phyloP scores from a whole-genome alignment of 2,329 filamentous ascomycete species.

The Fusarium subglutinans region DNA sequence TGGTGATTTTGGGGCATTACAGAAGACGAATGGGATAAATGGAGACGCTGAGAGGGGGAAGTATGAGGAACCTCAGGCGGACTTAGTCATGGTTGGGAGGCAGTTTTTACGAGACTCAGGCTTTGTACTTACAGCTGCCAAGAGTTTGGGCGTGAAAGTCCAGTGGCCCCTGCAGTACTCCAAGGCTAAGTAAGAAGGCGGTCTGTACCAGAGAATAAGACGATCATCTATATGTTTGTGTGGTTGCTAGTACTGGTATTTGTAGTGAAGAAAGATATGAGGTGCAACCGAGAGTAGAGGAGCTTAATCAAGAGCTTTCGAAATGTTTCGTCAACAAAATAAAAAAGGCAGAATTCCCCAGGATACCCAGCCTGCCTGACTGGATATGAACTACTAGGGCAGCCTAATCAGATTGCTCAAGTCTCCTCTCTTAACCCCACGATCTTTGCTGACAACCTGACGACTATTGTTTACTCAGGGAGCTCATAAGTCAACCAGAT shows the following conservation, averaged over 20 bases:
- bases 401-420: neutral
- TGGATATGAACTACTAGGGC: neutral
- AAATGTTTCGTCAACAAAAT: too few species aligned
- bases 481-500: neutral
- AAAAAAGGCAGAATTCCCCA: neutral
- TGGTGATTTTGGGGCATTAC: fast-evolving
- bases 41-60: slow-evolving; percentile 52
- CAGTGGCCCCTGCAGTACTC: slow-evolving; percentile 75
- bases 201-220: neutral
- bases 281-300: too few species aligned
- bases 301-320: neutral
- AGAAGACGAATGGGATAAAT: fast-evolving
- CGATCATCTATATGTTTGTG: neutral
- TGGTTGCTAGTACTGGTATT: too few species aligned
- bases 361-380: neutral
- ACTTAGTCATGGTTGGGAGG: slow-evolving; percentile 76
- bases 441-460: neutral
- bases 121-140: slow-evolving; percentile 76
- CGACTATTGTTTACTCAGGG: fast-evolving
- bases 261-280: too few species aligned
- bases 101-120: slow-evolving; percentile 85
- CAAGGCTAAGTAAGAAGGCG: fast-evolving
- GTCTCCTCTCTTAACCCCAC: neutral
- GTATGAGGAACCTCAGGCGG: slow-evolving; percentile 58
- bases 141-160: slow-evolving; percentile 74